Base-by-base conservation (phyloP, 2,329 filamentous ascomycete species). In the Colletotrichum sp. region DNA sequence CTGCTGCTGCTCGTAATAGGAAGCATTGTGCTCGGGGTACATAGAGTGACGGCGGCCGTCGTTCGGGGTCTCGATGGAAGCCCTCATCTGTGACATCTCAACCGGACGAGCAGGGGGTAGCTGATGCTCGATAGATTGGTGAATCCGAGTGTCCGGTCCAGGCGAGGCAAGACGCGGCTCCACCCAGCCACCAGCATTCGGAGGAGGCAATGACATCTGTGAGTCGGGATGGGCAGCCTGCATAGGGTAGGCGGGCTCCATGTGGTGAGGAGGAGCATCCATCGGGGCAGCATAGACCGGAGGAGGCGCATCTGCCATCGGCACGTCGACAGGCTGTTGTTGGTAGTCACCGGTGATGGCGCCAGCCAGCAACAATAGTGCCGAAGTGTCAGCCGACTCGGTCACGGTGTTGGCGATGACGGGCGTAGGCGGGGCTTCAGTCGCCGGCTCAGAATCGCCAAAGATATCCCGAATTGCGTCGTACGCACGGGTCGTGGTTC, bases 381-480 rank as follows among this genome's bases (percentile, higher is more conserved):
- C 43, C 13, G 64, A 61, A 24, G 70, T 69, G 38, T 75, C 72
- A 26, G 77, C 77, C 30, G 69, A 70, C 34, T 77, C 74, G n/a
- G 70, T 56, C 13, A 66, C 30, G 26, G 69, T 55, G 16, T 67
- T 58, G 15, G 43, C 28, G 9, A 69, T 38, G 32, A 66, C 73
- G 15, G 73, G 65, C 24, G 76, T 62, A 36, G 43, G 43, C n/a
- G 75, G 55, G 18, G 77, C 65, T 34, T 75, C 74, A 28, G 64
- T 66, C 16, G 70, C 71, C 24, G 84, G 83, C 71, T 78, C 73
- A 36, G 75, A 70, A 58, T 64, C 66, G 36, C 76, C 84, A 76
- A 87, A 87, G 34, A 87, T 83, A 73, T 87, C 86, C n/a, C 82
- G 78, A 34, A 83, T 80, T n/a, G 82, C 81, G 58, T 83, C 82